phyloP scores from a whole-genome alignment of 2,329 filamentous ascomycete species.

The Colletotrichum gloeosporioides region DNA sequence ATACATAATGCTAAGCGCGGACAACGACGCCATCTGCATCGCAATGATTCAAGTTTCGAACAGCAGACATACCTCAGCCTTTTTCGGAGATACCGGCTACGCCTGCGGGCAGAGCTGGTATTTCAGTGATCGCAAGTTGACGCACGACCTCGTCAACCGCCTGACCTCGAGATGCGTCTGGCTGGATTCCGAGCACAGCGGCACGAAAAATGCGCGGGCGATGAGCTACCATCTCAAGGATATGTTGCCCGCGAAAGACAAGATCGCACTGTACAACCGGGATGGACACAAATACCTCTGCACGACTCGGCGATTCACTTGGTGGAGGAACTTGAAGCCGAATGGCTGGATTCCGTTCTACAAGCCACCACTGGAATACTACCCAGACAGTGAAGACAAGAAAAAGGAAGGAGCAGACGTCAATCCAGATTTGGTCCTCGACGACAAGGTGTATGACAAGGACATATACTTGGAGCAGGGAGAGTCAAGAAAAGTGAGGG shows the following conservation, averaged over 20 bases:
- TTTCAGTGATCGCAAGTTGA: conserved; percentile 21
- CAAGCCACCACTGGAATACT: conserved; percentile 29
- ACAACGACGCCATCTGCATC: conserved; percentile 27
- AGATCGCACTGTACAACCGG: conserved; percentile 19
- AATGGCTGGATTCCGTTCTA: conserved; percentile 29
- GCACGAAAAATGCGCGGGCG: conserved; percentile 21
- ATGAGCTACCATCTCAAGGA: conserved; percentile 27
- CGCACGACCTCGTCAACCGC: conserved; percentile 7
- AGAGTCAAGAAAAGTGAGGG: not conserved
- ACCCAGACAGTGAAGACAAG: conserved; percentile 6
- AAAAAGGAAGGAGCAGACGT: conserved; percentile 11
- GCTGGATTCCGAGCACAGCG: not conserved
- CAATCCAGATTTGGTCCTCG: conserved; percentile 19
- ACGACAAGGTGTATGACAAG: conserved; percentile 20
- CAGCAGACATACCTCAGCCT: conserved; percentile 6
- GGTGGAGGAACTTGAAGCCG: conserved; percentile 21
- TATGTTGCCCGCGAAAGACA: conserved; percentile 18
- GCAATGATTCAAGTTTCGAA: conserved; percentile 24
- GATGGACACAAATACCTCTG: conserved; percentile 17
- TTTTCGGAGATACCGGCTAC: conserved; percentile 25
- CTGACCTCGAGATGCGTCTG: conserved; percentile 22
- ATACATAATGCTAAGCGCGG: conserved; percentile 27
- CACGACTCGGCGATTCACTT: conserved; percentile 26
- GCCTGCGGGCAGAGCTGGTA: conserved; percentile 28
- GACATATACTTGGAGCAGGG: conserved; percentile 9